Percentiles rank a stretch among this genome's conserved stretches.
These are phyloP conservation scores for Hsuehochloa calcarea DNA, from an alignment of 176 grass and related monocot species.

Conservation along the genomic window DNA sequence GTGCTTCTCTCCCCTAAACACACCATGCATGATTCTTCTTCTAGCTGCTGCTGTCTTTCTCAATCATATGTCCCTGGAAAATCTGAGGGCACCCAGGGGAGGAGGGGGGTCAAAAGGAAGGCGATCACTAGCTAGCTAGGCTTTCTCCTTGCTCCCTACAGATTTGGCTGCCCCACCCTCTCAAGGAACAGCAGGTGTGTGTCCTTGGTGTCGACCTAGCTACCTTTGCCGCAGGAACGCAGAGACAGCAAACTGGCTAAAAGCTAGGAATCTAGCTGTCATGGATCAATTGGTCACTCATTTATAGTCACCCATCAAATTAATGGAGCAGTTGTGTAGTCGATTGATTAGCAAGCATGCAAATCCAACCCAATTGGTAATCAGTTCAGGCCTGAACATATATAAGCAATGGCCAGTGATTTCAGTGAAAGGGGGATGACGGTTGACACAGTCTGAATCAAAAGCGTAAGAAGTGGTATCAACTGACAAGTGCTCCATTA, in stretches of 20 bases:
- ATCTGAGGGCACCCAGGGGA: not conserved
- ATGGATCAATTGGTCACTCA: not conserved
- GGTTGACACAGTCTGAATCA: not conserved
- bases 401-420: no score
- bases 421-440: no score
- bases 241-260: not conserved
- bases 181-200: not conserved
- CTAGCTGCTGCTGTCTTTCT: not conserved
- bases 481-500: not conserved
- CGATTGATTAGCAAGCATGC: not conserved
- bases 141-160: not conserved
- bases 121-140: not conserved
- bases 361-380: not conserved
- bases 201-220: not conserved
- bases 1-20: conserved; percentile 18
- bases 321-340: not conserved
- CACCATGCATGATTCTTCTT: conserved; percentile 5
- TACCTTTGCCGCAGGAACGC: not conserved
- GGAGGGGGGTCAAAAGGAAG: not conserved
- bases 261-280: not conserved
- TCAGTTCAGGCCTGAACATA: not conserved
- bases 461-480: not conserved
- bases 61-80: conserved; percentile 19
- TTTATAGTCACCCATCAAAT: not conserved
- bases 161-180: not conserved